Percentiles rank a stretch among this genome's conserved stretches.
phyloP scores from a whole-genome alignment of 495 filamentous ascomycete genomes.

The Lichenothelia convexa region DNA sequence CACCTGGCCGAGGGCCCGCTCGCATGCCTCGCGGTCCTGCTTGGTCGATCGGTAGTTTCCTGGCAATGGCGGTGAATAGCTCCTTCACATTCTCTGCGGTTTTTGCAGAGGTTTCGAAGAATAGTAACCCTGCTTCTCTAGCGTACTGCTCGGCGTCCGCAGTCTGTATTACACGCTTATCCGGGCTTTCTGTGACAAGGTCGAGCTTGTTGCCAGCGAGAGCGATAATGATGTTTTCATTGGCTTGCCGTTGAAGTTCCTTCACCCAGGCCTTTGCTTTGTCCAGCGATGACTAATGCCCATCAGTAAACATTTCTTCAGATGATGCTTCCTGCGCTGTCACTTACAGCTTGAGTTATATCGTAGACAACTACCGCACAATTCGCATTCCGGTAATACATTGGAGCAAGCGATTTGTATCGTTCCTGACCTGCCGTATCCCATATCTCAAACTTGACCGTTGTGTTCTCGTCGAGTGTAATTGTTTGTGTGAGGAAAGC shows the following conservation, averaged over 20 bases:
- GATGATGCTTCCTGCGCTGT: not conserved
- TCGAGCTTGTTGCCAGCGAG: slow-evolving; percentile 96
- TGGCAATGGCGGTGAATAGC: slow-evolving; percentile 93
- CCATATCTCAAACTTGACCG: slow-evolving; percentile 99
- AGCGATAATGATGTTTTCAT: slow-evolving; percentile 98
- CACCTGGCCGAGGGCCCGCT: slow-evolving; percentile 50
- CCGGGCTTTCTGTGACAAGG: slow-evolving; percentile 71
- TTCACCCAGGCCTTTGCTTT: slow-evolving; percentile 99
- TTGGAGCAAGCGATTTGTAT: slow-evolving; percentile 94
- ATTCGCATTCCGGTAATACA: slow-evolving; percentile 99
- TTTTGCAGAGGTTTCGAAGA: slow-evolving; percentile 97
- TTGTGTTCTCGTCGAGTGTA: slow-evolving; percentile 88
- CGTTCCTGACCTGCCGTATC: slow-evolving; percentile 96
- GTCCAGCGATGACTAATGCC: slow-evolving; percentile 66
- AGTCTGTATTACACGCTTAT: slow-evolving; percentile 78
- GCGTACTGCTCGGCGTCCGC: slow-evolving; percentile 91
- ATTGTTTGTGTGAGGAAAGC: slow-evolving; percentile 98
- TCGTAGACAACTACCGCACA: slow-evolving; percentile 98
- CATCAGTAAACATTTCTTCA: slow-evolving; percentile 1
- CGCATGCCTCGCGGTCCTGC: slow-evolving; percentile 69
- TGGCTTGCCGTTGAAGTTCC: slow-evolving; percentile 93
- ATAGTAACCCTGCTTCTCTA: slow-evolving; percentile 75
- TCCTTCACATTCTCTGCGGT: slow-evolving; percentile 89
- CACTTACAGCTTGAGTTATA: slow-evolving; percentile 88
- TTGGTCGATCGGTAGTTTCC: slow-evolving; percentile 91